A percentile compares a stretch with the other conserved stretches of the same genome.
phyloP scores from a whole-genome alignment of 2,329 filamentous ascomycete genomes.

The Biscogniauxia marginata region DNA sequence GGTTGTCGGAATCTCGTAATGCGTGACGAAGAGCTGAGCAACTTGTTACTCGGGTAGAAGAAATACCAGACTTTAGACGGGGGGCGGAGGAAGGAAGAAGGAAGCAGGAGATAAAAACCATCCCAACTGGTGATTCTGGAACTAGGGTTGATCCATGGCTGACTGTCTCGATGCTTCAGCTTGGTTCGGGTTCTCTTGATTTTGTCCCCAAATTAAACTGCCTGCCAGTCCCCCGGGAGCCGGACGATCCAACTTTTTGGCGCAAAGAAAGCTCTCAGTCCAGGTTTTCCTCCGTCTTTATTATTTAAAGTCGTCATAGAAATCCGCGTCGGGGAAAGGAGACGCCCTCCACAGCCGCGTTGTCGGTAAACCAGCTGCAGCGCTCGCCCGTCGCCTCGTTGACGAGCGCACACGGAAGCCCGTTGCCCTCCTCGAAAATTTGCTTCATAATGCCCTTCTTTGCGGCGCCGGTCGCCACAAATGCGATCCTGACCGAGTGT shows the following conservation, averaged over 20 bases:
- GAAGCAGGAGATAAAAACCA: background rate
- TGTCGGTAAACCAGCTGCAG: slow-evolving; percentile 94
- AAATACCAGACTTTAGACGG: background rate
- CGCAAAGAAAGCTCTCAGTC: background rate
- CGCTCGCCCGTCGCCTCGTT: slow-evolving; percentile 82
- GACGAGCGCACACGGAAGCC: slow-evolving; percentile 81
- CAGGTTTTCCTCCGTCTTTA: background rate
- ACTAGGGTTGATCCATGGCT: background rate
- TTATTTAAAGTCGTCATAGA: slow-evolving; percentile 37
- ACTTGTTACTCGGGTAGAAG: background rate
- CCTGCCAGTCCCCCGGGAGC: background rate
- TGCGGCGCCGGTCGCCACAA: slow-evolving; percentile 82
- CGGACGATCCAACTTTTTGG: background rate
- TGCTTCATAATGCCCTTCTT: slow-evolving; percentile 92
- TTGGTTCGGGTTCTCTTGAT: background rate
- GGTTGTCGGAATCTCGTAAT: background rate
- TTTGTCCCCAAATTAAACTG: background rate
- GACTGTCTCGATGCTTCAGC: background rate
- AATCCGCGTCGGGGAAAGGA: slow-evolving; percentile 74
- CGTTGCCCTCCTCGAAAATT: slow-evolving; percentile 83
- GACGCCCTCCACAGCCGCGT: slow-evolving; percentile 81
- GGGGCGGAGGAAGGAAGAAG: background rate
- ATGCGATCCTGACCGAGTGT: slow-evolving; percentile 82
- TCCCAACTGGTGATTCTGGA: background rate
- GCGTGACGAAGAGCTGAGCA: background rate